A percentile compares a stretch with the other conserved stretches of the same genome.
Evolutionary conservation across 2,329 filamentous ascomycete genomes (phyloP).

Genomic region (Sphaerulina musiva): DNA sequence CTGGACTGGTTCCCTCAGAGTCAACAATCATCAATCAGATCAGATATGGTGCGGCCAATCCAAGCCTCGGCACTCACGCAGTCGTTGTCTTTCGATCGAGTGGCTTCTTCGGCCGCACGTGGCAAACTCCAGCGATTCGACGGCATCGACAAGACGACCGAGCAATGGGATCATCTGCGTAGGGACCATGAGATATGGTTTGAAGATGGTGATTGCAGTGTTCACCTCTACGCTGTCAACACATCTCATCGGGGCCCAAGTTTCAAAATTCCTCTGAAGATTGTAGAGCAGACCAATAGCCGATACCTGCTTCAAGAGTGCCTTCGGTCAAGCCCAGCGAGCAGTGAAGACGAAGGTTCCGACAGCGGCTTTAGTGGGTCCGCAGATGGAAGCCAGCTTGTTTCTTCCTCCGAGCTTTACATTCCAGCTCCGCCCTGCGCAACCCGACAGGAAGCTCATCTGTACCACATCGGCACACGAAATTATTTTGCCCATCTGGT

Average conservation of each 20-base stretch:
- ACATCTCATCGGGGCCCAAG: slow-evolving; percentile 60
- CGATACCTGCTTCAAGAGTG: slow-evolving; percentile 52
- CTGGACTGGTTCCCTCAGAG: neutral
- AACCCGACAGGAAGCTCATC: slow-evolving; percentile 50
- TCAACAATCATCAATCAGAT: neutral
- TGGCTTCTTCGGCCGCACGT: slow-evolving; percentile 2
- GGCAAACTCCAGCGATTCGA: slow-evolving; percentile 15
- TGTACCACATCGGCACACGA: slow-evolving; percentile 61
- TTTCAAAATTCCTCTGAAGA: slow-evolving; percentile 57
- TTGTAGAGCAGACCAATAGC: slow-evolving; percentile 54
- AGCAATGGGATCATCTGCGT: slow-evolving; percentile 17
- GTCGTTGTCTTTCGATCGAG: slow-evolving; percentile 3
- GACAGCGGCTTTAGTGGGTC: slow-evolving; percentile 27
- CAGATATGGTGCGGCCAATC: slow-evolving; percentile 2
- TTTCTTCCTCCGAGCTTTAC: slow-evolving; percentile 51
- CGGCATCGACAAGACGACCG: slow-evolving; percentile 14
- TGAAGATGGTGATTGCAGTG: slow-evolving; percentile 59
- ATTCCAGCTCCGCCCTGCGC: slow-evolving; percentile 57
- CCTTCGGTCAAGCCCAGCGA: slow-evolving; percentile 25
- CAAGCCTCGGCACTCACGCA: neutral
- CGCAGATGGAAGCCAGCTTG: slow-evolving; percentile 7
- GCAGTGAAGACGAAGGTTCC: slow-evolving; percentile 24
- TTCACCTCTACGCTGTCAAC: slow-evolving; percentile 62
- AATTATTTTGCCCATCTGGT: slow-evolving; percentile 71
- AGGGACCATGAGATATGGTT: slow-evolving; percentile 66